Conservation (phyloP, 2,329 filamentous ascomycete species). For the Aureobasidium sp. region DNA sequence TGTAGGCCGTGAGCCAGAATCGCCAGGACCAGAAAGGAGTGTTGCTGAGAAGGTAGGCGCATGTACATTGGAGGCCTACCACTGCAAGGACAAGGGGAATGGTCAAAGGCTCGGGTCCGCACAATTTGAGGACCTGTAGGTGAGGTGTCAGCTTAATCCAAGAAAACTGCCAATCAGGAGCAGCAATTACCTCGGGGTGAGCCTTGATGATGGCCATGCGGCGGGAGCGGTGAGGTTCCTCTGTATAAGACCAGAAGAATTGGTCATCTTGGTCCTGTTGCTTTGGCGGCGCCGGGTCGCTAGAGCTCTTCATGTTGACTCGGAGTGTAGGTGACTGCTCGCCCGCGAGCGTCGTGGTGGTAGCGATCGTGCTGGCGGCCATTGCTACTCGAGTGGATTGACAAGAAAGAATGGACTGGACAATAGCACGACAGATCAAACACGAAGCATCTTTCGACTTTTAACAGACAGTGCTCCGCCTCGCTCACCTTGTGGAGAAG, state of each 20-base stretch:
- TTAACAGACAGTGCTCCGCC: constrained; percentile 9
- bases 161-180: not conserved
- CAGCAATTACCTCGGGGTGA: constrained; percentile 70
- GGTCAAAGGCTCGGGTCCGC: constrained; percentile 89
- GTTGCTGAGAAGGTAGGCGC: constrained; percentile 69
- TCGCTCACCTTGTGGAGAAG: constrained; percentile 3
- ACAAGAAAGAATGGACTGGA: not conserved
- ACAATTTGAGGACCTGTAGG: constrained; percentile 83
- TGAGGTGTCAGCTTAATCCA: constrained; percentile 11
- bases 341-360: constrained; percentile 7
- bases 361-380: constrained; percentile 6
- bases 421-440: not conserved
- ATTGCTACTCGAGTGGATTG: not conserved
- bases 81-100: constrained; percentile 86
- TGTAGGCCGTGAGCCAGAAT: constrained; percentile 82
- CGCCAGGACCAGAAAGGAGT: constrained; percentile 73
- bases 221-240: constrained; percentile 89
- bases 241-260: constrained; percentile 99
- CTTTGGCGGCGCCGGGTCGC: not conserved
- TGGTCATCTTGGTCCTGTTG: constrained; percentile 37
- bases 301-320: constrained; percentile 20
- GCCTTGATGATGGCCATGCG: constrained; percentile 95
- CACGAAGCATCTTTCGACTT: constrained; percentile 5
- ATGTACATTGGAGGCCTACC: constrained; percentile 70
- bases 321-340: constrained; percentile 11